Percentiles rank a stretch among this genome's conserved stretches.
phyloP scores from a whole-genome alignment of 345 rosid genomes.

The Kandelia obovata region DNA sequence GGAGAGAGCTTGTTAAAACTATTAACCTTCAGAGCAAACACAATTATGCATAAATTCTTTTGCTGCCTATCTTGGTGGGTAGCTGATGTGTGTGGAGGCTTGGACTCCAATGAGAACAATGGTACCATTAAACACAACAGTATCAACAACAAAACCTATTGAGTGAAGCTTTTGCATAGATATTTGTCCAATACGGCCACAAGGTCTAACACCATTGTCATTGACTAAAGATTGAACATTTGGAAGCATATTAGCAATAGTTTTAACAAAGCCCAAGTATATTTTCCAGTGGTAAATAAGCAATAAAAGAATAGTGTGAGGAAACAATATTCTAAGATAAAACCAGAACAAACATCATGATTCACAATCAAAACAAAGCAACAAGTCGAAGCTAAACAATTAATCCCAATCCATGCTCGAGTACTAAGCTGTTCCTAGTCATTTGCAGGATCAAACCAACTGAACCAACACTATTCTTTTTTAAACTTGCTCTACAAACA shows the following conservation, averaged over 20 bases:
- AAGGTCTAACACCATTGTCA: no score
- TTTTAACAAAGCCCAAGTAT: no score
- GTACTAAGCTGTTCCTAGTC: background rate
- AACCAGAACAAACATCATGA: background rate
- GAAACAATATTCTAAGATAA: background rate
- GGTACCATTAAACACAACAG: no score
- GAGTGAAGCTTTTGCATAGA: no score
- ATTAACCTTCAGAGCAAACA: constrained; percentile 12
- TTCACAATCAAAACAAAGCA: background rate
- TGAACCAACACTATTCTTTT: background rate
- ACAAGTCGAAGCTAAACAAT: background rate
- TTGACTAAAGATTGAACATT: no score
- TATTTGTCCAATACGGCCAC: no score
- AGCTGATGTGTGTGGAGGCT: background rate
- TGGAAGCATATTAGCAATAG: no score
- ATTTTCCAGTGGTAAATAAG: background rate
- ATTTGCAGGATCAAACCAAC: background rate
- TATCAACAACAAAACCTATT: no score
- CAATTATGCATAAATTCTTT: background rate
- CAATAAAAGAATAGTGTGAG: background rate
- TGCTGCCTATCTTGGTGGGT: background rate
- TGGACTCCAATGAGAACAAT: no score
- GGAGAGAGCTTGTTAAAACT: constrained; percentile 28
- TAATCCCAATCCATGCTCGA: background rate
- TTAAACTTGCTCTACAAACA: background rate